Conservation (phyloP, 1,284 basidiomycete species). For the Cryptococcus maquisensis region DNA sequence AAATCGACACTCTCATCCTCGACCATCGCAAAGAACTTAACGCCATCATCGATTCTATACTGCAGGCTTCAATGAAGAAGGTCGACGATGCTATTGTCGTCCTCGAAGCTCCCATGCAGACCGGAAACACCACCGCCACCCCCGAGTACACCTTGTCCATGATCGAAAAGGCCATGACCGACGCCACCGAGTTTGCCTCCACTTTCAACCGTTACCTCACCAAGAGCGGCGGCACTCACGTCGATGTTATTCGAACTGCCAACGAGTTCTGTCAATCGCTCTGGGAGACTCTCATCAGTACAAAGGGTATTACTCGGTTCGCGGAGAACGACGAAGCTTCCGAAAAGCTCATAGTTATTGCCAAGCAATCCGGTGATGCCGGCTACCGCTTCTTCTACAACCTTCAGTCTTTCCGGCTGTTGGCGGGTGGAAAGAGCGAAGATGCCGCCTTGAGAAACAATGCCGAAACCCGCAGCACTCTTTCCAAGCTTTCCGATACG, state of each 20-base stretch:
- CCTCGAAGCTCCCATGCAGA: slow-evolving; percentile 88
- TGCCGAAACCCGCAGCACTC: slow-evolving; percentile 72
- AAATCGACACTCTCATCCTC: slow-evolving; percentile 94
- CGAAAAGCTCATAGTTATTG: slow-evolving; percentile 82
- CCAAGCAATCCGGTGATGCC: slow-evolving; percentile 79
- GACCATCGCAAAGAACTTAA: slow-evolving; percentile 98
- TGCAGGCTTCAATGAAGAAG: slow-evolving; percentile 94
- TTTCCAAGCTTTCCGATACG: slow-evolving; percentile 78
- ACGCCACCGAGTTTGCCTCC: slow-evolving; percentile 92
- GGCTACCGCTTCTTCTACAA: slow-evolving; percentile 91
- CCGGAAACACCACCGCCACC: slow-evolving; percentile 91
- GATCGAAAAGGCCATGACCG: slow-evolving; percentile 94
- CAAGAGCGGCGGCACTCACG: slow-evolving; percentile 77
- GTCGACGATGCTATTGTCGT: slow-evolving; percentile 97
- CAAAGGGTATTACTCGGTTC: slow-evolving; percentile 92
- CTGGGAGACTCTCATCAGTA: slow-evolving; percentile 83
- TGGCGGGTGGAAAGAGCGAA: slow-evolving; percentile 69
- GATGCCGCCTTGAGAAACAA: slow-evolving; percentile 89
- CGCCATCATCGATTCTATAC: slow-evolving; percentile 96
- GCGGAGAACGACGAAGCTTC: slow-evolving; percentile 84
- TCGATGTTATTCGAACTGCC: slow-evolving; percentile 95
- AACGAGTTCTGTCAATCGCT: slow-evolving; percentile 94
- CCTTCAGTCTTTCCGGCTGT: slow-evolving; percentile 89
- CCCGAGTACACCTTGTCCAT: slow-evolving; percentile 97
- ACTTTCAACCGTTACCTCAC: slow-evolving; percentile 88